Conservation (phyloP, 176 grass and related monocot genomes). For the Triticum timopheevii region DNA sequence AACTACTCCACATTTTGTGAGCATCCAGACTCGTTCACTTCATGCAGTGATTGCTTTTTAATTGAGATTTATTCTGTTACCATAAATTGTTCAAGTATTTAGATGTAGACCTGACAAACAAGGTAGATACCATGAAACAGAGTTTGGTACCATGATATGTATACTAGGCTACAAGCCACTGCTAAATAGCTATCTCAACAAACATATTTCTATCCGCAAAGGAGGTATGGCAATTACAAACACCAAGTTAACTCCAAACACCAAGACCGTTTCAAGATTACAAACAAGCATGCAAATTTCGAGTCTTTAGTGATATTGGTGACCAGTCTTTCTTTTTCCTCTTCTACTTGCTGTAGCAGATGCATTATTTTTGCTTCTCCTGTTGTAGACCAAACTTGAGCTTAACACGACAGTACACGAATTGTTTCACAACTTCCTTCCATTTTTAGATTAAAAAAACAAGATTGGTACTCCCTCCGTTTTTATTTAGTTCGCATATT, state of each 20-base stretch:
- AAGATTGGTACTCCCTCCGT: neutral
- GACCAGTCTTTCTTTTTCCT: neutral
- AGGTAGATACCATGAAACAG: neutral
- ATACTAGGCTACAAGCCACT: neutral
- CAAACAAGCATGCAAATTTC: neutral
- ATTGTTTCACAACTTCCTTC: neutral
- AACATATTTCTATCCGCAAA: neutral
- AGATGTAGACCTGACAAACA: neutral
- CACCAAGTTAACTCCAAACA: neutral
- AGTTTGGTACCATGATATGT: neutral
- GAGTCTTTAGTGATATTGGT: neutral
- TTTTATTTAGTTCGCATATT: no score
- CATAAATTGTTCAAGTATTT: slow-evolving; percentile 12
- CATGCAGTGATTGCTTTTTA: slow-evolving; percentile 8
- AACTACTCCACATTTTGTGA: neutral
- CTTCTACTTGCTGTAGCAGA: neutral
- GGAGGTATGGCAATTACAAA: neutral
- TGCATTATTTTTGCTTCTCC: neutral
- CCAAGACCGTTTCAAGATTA: neutral
- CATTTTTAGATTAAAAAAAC: neutral
- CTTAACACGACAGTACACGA: neutral
- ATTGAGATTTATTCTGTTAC: neutral
- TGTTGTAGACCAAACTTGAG: neutral
- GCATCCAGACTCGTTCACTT: neutral
- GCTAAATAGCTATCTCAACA: neutral